phyloP scores from a whole-genome alignment of 805 yeast species.

The Kluyveromyces lactis region DNA sequence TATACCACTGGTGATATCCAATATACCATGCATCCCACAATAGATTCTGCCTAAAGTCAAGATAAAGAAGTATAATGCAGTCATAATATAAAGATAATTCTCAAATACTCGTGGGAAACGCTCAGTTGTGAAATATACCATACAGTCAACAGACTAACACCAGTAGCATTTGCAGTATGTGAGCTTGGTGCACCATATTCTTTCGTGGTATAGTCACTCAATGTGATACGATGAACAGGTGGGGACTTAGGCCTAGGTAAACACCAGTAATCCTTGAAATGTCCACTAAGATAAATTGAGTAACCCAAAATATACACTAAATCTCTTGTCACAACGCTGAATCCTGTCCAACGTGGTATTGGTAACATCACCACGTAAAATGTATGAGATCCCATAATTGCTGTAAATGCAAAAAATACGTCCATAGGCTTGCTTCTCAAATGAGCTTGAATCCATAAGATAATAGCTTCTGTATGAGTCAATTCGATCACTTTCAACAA shows the following conservation, averaged over 20 bases:
- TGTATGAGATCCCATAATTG: conserved; percentile 87
- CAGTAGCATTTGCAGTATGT: conserved; percentile 91
- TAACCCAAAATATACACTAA: conserved; percentile 56
- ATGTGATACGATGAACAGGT: conserved; percentile 80
- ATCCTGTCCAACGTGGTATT: conserved; percentile 75
- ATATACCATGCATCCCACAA: conserved; percentile 95
- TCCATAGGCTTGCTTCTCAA: conserved; percentile 49
- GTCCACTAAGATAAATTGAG: conserved; percentile 61
- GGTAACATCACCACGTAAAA: conserved; percentile 89
- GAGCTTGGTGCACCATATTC: conserved; percentile 95
- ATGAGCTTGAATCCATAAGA: conserved; percentile 33
- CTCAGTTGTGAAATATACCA: conserved; percentile 12
- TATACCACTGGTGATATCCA: conserved; percentile 65
- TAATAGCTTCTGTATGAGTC: not conserved
- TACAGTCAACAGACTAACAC: conserved; percentile 52
- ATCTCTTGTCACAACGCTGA: conserved; percentile 49
- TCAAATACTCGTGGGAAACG: not conserved
- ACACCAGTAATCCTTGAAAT: conserved; percentile 75
- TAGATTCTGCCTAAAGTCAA: conserved; percentile 76
- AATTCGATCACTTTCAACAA: conserved; percentile 44
- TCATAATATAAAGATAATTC: conserved; percentile 14
- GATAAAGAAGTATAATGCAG: conserved; percentile 46
- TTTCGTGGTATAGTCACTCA: conserved; percentile 82
- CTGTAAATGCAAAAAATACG: conserved; percentile 75
- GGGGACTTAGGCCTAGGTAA: conserved; percentile 91